Conservation (phyloP, 2,329 filamentous ascomycete species). For the Ascosphaera pollenicola region DNA sequence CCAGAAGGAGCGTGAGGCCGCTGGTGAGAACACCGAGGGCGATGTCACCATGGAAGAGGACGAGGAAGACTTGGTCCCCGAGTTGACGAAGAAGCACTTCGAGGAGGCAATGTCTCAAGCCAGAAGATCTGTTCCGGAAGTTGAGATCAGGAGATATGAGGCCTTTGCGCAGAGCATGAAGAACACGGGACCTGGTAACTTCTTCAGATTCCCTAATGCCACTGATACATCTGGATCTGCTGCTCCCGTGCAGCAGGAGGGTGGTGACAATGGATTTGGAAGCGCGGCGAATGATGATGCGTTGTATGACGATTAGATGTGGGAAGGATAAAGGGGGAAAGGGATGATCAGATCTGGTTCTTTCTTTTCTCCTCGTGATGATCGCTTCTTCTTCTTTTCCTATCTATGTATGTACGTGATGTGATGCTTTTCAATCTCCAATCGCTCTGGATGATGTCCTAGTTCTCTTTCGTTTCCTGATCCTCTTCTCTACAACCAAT, state of each 20-base stretch:
- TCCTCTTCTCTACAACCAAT: constrained; percentile 37
- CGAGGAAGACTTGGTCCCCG: constrained; percentile 76
- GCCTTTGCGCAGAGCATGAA: constrained; percentile 99
- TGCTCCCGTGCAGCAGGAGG: constrained; percentile 20
- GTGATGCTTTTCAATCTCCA: too few species aligned
- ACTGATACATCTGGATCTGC: constrained; percentile 28
- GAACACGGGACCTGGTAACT: constrained; percentile 82
- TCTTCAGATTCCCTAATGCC: constrained; percentile 80
- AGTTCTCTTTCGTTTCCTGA: constrained; percentile 34
- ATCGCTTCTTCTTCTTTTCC: constrained; percentile 6
- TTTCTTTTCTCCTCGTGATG: constrained; percentile 5
- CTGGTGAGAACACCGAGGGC: constrained; percentile 33
- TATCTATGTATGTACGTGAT: constrained; percentile 3
- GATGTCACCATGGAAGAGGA: constrained; percentile 54
- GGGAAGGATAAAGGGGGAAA: background rate
- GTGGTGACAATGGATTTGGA: constrained; percentile 35
- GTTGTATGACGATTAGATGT: constrained; percentile 59
- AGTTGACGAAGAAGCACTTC: constrained; percentile 91
- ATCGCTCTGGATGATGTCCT: constrained; percentile 6
- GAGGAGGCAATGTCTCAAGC: constrained; percentile 97
- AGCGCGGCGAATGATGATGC: constrained; percentile 86
- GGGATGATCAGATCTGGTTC: constrained; percentile 6
- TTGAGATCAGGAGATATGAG: constrained; percentile 96
- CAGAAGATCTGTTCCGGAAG: constrained; percentile 80
- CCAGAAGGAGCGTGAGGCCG: constrained; percentile 67